Conservation (phyloP, 164 flowering plant genomes). For the Piper betle region DNA sequence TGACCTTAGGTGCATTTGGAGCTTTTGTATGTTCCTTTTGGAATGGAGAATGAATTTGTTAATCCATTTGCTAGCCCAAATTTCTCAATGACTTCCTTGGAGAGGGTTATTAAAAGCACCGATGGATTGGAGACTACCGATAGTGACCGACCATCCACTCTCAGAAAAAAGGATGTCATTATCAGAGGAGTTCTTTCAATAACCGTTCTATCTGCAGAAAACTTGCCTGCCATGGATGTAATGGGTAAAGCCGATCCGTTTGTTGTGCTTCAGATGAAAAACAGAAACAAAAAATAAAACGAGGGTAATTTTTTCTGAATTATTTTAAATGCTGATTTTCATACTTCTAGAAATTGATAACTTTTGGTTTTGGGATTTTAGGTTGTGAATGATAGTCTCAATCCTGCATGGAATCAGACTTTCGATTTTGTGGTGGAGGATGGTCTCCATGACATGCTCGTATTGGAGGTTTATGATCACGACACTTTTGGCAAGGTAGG, state of each 20-base stretch:
- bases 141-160: constrained; percentile 19
- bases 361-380: constrained; percentile 15
- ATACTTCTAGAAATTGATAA: background rate
- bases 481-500: constrained; percentile 97
- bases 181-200: constrained; percentile 90
- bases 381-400: constrained; percentile 81
- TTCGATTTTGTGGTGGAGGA: constrained; percentile 99
- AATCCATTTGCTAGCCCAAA: constrained; percentile 55
- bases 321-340: background rate
- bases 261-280: constrained; percentile 69
- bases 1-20: constrained; percentile 78
- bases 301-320: constrained; percentile 32
- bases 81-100: constrained; percentile 73
- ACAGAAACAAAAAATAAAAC: constrained; percentile 61
- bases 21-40: constrained; percentile 70
- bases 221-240: constrained; percentile 65
- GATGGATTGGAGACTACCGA: constrained; percentile 38
- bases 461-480: constrained; percentile 82
- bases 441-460: constrained; percentile 90
- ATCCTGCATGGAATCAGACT: constrained; percentile 98
- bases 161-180: constrained; percentile 60
- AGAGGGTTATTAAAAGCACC: constrained; percentile 57
- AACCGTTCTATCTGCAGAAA: constrained; percentile 85
- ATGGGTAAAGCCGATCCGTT: constrained; percentile 95
- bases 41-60: constrained; percentile 48